phyloP scores from a whole-genome alignment of 169 alveolate genomes.

The Eimeria maxima region DNA sequence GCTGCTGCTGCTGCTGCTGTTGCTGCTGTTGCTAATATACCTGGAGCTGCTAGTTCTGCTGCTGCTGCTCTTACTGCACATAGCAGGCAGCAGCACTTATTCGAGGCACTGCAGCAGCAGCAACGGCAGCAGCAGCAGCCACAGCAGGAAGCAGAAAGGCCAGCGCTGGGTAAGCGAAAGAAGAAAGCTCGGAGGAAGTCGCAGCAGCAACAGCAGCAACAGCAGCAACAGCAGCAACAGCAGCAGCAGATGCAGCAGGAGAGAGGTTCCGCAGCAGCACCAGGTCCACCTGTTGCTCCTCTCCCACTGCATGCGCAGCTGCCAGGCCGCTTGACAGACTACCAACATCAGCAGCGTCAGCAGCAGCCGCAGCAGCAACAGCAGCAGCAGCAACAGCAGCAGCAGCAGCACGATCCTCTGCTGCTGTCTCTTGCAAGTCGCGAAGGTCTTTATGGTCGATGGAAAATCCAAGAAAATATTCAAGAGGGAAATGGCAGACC shows the following conservation, averaged over 20 bases:
- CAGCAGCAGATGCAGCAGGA: constrained; percentile 7
- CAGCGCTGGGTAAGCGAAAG: constrained; percentile 1
- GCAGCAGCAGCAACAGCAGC: constrained; percentile 43
- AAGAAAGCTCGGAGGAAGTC: constrained; percentile 20
- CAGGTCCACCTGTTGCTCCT: background rate
- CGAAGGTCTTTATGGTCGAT: no score
- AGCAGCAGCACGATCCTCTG: constrained; percentile 12
- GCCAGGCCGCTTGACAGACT: background rate
- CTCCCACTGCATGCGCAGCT: background rate
- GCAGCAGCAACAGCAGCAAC: constrained; percentile 38
- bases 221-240: constrained; percentile 13
- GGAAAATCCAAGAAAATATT: no score
- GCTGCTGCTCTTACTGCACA: background rate
- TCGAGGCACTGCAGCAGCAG: constrained; percentile 29
- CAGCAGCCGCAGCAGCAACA: constrained; percentile 24
- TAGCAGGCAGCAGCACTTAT: background rate
- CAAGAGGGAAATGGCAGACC: background rate
- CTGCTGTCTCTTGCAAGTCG: constrained; percentile 45
- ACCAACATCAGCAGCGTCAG: constrained; percentile 29
- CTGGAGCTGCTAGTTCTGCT: no score
- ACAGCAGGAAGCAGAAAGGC: constrained; percentile 30
- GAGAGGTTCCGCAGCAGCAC: background rate
- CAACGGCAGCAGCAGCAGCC: constrained; percentile 30
- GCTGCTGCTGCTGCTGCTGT: no score
- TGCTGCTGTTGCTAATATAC: no score